These are phyloP conservation scores for Elongisporangium undulatum DNA, from an alignment of 352 stramenopile genomes.

Conservation along the genomic window DNA sequence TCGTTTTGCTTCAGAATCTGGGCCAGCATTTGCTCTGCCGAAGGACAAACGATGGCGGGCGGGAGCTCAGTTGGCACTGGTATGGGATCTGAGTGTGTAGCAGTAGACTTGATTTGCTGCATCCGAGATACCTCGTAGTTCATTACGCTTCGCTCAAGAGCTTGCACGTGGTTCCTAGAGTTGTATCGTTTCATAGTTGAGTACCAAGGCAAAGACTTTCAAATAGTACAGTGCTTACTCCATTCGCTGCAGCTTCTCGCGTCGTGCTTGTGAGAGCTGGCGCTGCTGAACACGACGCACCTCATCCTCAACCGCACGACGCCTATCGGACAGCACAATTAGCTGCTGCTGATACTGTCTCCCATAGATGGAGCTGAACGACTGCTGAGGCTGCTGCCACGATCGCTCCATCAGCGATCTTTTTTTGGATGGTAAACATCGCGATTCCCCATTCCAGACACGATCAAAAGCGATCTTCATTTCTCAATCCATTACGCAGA, in stretches of 20 bases:
- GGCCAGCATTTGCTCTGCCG: slow-evolving; percentile 10
- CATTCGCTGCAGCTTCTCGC: slow-evolving; percentile 15
- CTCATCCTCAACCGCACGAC: slow-evolving; percentile 17
- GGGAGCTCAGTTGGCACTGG: neutral
- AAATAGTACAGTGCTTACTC: slow-evolving; percentile 11
- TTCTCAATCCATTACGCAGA: neutral
- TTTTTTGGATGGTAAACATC: neutral
- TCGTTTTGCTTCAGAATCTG: slow-evolving; percentile 24
- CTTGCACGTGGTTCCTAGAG: neutral
- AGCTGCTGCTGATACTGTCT: neutral
- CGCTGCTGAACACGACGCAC: slow-evolving; percentile 22
- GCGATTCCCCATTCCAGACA: no score
- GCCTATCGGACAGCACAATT: slow-evolving; percentile 3
- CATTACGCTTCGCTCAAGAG: neutral
- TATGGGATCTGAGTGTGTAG: neutral
- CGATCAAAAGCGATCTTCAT: neutral
- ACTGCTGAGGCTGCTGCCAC: neutral
- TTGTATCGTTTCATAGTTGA: neutral
- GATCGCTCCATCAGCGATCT: neutral
- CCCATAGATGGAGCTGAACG: neutral
- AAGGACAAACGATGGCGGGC: neutral
- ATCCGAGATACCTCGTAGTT: neutral
- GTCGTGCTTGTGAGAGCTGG: slow-evolving; percentile 8
- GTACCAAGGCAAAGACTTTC: neutral
- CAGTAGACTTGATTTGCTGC: neutral